phyloP scores from a whole-genome alignment of 2,329 filamentous ascomycete species.

The Colletotrichum sp. region DNA sequence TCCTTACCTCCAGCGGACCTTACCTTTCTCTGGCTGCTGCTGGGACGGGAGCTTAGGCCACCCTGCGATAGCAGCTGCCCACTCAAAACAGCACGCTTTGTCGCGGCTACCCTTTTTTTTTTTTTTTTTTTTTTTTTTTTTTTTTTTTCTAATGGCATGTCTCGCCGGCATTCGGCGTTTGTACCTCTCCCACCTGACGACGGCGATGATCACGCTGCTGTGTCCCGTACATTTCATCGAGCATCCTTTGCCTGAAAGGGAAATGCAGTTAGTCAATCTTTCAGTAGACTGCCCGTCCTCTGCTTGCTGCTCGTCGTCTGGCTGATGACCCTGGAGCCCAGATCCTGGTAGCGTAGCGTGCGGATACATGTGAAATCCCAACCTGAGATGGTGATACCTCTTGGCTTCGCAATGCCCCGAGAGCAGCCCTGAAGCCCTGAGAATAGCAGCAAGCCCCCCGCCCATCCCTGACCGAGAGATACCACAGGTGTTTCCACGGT shows the following conservation, averaged over 20 bases:
- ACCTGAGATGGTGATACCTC: slow-evolving; percentile 14
- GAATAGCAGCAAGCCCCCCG: slow-evolving; percentile 10
- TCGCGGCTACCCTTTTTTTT: background rate
- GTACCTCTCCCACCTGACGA: background rate
- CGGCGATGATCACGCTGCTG: background rate
- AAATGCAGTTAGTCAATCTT: background rate
- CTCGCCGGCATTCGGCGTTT: slow-evolving; percentile 13
- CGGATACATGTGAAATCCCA: slow-evolving; percentile 13
- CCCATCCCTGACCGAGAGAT: slow-evolving; percentile 6
- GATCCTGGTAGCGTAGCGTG: background rate
- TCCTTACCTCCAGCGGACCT: background rate
- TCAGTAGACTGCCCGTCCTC: background rate
- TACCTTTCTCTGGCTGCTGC: background rate
- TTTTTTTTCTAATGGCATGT: background rate
- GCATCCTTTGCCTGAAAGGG: background rate
- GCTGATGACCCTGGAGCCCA: background rate
- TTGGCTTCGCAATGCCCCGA: slow-evolving; percentile 17
- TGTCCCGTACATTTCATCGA: background rate
- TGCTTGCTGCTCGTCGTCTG: background rate
- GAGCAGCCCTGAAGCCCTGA: background rate
- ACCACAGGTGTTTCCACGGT: background rate
- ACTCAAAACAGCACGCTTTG: slow-evolving; percentile 18
- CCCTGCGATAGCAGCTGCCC: background rate
- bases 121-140: background rate
- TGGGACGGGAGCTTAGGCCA: slow-evolving; percentile 17